Percentiles rank a stretch among this genome's conserved stretches.
These are phyloP conservation scores for Lachnellula hyalina DNA, from an alignment of 2,329 filamentous ascomycete genomes.

Conservation along the genomic window DNA sequence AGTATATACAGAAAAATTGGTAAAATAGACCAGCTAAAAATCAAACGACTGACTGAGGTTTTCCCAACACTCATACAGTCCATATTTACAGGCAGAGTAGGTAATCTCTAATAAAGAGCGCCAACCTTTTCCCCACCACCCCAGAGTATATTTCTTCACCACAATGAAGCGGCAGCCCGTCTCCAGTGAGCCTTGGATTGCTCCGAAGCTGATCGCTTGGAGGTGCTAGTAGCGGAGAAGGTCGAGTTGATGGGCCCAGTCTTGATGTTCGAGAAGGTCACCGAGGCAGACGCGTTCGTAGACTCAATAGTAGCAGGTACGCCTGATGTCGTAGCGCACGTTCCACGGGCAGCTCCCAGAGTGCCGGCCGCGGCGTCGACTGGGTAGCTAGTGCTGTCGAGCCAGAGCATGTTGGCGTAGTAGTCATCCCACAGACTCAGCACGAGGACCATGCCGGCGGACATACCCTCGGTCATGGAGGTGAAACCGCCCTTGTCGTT, in stretches of 20 bases:
- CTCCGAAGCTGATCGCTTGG: neutral
- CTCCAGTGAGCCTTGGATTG: too few species aligned
- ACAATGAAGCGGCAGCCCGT: too few species aligned
- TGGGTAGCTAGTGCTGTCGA: slow-evolving; percentile 60
- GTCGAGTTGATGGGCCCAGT: slow-evolving; percentile 27
- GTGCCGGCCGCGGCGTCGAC: slow-evolving; percentile 34
- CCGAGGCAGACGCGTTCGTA: slow-evolving; percentile 38
- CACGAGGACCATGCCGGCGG: slow-evolving; percentile 48
- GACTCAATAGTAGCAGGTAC: slow-evolving; percentile 45
- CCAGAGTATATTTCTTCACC: too few species aligned
- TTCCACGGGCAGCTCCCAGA: slow-evolving; percentile 48
- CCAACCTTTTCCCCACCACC: too few species aligned
- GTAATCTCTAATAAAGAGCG: too few species aligned
- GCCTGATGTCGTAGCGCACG: slow-evolving; percentile 47
- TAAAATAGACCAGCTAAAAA: too few species aligned
- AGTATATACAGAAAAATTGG: too few species aligned
- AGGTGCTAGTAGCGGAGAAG: neutral
- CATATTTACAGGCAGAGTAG: too few species aligned
- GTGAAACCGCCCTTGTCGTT: slow-evolving; percentile 48
- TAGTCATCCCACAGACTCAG: slow-evolving; percentile 54
- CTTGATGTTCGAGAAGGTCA: slow-evolving; percentile 32
- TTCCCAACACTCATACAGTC: too few species aligned
- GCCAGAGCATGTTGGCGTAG: slow-evolving; percentile 63
- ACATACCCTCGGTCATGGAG: slow-evolving; percentile 49
- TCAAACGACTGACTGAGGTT: too few species aligned